A percentile compares a stretch with the other conserved stretches of the same genome.
phyloP scores from a whole-genome alignment of 2,329 filamentous ascomycete species.

The Aspergillus brunneoviolaceus region DNA sequence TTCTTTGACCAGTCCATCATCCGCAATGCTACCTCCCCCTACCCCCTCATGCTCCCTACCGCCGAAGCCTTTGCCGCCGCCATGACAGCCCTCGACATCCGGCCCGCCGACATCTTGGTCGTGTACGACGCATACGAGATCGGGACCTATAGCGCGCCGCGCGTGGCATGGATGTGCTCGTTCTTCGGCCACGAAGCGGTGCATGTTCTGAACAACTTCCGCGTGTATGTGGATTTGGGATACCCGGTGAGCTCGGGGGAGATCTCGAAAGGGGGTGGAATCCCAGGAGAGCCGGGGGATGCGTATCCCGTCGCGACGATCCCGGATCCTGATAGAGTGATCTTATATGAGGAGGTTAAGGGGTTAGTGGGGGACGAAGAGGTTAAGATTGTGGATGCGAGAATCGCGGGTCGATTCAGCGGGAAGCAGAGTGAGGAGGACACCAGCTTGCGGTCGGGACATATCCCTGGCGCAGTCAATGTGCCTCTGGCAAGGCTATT shows the following conservation, averaged over 20 bases:
- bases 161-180: slow-evolving; percentile 30
- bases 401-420: slow-evolving; percentile 22
- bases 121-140: slow-evolving; percentile 30
- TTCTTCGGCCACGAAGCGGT: slow-evolving; percentile 28
- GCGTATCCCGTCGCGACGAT: slow-evolving; percentile 3
- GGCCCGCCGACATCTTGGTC: slow-evolving; percentile 26
- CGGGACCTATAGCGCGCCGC: slow-evolving; percentile 30
- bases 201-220: slow-evolving; percentile 34
- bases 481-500: slow-evolving; percentile 25
- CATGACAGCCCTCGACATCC: slow-evolving; percentile 23
- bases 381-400: slow-evolving; percentile 21
- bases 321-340: slow-evolving; percentile 5
- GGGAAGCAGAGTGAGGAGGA: slow-evolving; percentile 19
- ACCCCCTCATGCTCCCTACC: slow-evolving; percentile 31
- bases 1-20: slow-evolving; percentile 32
- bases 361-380: neutral
- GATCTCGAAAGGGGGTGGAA: neutral
- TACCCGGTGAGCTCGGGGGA: slow-evolving; percentile 16
- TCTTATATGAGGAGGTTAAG: slow-evolving; percentile 19
- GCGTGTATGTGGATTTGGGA: slow-evolving; percentile 21
- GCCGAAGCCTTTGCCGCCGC: slow-evolving; percentile 21
- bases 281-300: neutral
- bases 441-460: slow-evolving; percentile 20
- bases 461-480: slow-evolving; percentile 30
- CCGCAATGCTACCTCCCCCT: slow-evolving; percentile 21